These are phyloP conservation scores for Paraconiothyrium sp. DNA, from an alignment of 2,329 filamentous ascomycete genomes.

Conservation along the genomic window DNA sequence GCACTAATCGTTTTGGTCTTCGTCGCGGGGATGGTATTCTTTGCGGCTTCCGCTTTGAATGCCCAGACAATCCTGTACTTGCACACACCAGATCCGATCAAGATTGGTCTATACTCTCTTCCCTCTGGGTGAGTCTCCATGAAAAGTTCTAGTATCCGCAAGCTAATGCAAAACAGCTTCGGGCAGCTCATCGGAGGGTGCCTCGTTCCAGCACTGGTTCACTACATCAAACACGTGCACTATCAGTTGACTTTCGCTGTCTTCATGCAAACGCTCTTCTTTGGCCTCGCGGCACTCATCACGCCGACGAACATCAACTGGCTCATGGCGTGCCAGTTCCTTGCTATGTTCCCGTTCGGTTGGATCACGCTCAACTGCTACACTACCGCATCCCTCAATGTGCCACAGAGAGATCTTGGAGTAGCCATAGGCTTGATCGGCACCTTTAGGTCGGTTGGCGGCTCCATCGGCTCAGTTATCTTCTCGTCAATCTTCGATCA, in stretches of 20 bases:
- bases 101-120: constrained; percentile 33
- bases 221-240: constrained; percentile 31
- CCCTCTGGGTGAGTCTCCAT: constrained; percentile 25
- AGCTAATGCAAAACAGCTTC: constrained; percentile 19
- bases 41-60: constrained; percentile 32
- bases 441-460: constrained; percentile 31
- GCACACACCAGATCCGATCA: constrained; percentile 28
- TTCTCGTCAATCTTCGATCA: constrained; percentile 32
- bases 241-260: constrained; percentile 31
- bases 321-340: constrained; percentile 33
- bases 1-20: constrained; percentile 39
- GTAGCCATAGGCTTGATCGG: constrained; percentile 33
- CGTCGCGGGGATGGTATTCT: constrained; percentile 43
- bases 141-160: not conserved
- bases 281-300: constrained; percentile 33
- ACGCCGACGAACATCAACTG: constrained; percentile 29
- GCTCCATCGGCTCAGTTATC: constrained; percentile 32
- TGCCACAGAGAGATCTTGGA: constrained; percentile 32
- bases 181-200: constrained; percentile 29
- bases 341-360: constrained; percentile 36
- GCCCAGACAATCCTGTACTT: constrained; percentile 33
- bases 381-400: constrained; percentile 29
- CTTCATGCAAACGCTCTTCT: constrained; percentile 35
- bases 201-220: constrained; percentile 27
- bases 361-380: constrained; percentile 34